Base-by-base conservation (phyloP, 495 filamentous ascomycete genomes). In the Daldinia caldariorum region DNA sequence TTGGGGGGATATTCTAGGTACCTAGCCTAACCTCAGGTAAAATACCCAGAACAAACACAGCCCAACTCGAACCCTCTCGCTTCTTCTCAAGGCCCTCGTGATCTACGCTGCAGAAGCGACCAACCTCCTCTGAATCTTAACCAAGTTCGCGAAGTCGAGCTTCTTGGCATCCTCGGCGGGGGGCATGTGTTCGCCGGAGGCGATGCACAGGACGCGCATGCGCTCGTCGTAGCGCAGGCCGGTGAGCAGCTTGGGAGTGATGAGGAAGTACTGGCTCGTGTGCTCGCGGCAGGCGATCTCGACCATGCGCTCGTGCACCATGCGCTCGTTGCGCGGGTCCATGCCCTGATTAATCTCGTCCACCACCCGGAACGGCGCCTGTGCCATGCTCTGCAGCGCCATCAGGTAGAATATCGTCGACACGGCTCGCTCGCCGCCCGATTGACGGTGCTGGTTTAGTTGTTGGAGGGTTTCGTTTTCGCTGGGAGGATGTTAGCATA, bases 271-370 rank as follows among this genome's bases (percentile, higher is more conserved):
- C 79, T 89, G 87, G 66, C 79, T 83, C 22, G 89, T 91, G 70
- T 88, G 84, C 76, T 91, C 87, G 70, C 85, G 83, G 70, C 94
- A 97, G 47, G 94, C 94, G 76, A 97, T 95, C 75, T 94, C 92
- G 1, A 97, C 94, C 89, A 99, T 92, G 58, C 96, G 90, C 73
- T 93, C 92, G 79, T 99, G 95, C 12, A 98, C 96, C 86, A 97
- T 94, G 47, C 95, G 89, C 81, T 99, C 95, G 79, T 99, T 99
- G 49, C 96, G 88, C 22, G 96, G 94, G 79, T 99, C 95, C 95
- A 99, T 99, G 66, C 95, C 95, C 82, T 99, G 95, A 74, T 99
- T 99, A 82, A 99, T 99, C 80, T 99, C 95, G 81, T 99, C 95
- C 60, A 99, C 95, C 43, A 98, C 95, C 59, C 95, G 94, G 89